Evolutionary conservation across 495 filamentous ascomycete species (phyloP), one percentile per base, ranked within the genome.

Genomic region (Lentithecium fluviatile): DNA sequence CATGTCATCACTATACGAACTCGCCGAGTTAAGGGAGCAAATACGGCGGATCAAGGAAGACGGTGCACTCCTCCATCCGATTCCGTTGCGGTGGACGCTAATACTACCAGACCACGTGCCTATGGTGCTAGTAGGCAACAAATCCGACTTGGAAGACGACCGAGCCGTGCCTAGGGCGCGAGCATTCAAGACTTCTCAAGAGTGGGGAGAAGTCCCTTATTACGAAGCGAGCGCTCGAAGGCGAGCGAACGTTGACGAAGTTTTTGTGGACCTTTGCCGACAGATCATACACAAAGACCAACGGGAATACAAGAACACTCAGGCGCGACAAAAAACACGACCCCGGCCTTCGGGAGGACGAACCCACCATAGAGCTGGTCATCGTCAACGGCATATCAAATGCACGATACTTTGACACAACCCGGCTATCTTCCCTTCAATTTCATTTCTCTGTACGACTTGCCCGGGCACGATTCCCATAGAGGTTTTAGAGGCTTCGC

Each of bases 21-120:
- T 98, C 20, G 80, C 84, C 62, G 89, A 91, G 68, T 82, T 98
- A 49, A 88, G 91, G 48, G 94, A 97, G 69, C 91, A 97, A 75
- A 97, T 98, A 68, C 87, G 95, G 58, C 90, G 91, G 55, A 96
- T 97, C 74, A 98, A 97, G 77, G 91, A 96, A 71, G 90, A 96
- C 73, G 40, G 40, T 43, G 19, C 15, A 15, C 15, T 43, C 40
- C 3, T 6, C 13, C 19, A 15, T 20, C 6, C 40, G 15, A n/a
- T 13, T 15, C 13, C 4, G 6, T 13, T 43, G 40, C 13, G 15
- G 15, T 15, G 15, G 7, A 38, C 15, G 15, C 19, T 20, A 43
- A 15, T 6, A 15, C 19, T 13, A n/a, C 13, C 40, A 43, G 86
- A 89, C 57, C 86, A 84, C 48, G 85, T 97, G 8, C 94, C 94